Conservation (phyloP, 352 stramenopile genomes). For the Globisporangium paddicum region DNA sequence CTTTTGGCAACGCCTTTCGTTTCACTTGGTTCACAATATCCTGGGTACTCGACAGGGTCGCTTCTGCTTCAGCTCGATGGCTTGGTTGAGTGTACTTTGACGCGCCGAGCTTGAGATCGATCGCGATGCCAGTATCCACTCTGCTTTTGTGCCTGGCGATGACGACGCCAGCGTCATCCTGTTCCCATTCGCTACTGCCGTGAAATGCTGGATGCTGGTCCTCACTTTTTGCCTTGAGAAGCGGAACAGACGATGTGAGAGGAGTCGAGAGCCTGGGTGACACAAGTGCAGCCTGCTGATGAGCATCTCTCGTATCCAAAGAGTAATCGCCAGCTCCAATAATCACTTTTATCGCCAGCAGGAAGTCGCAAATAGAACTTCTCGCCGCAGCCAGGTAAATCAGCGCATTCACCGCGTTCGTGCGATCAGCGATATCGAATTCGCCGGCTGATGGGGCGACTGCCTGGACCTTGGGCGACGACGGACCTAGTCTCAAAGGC, state of each 20-base stretch:
- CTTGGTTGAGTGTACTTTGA: not conserved
- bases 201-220: slow-evolving; percentile 1
- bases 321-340: slow-evolving; percentile 28
- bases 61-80: not conserved
- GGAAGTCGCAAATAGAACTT: slow-evolving; percentile 48
- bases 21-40: slow-evolving; percentile 20
- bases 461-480: slow-evolving; percentile 29
- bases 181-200: not conserved
- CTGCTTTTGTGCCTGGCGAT: not conserved
- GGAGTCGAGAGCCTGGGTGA: slow-evolving; percentile 17
- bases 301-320: slow-evolving; percentile 19
- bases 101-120: not conserved
- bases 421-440: slow-evolving; percentile 32
- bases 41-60: not conserved
- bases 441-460: slow-evolving; percentile 20
- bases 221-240: slow-evolving; percentile 9
- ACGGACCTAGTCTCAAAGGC: slow-evolving; percentile 5
- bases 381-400: slow-evolving; percentile 48
- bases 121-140: not conserved
- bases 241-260: slow-evolving; percentile 25
- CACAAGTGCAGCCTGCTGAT: slow-evolving; percentile 9
- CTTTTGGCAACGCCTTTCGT: slow-evolving; percentile 27
- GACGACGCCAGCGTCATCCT: not conserved
- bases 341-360: slow-evolving; percentile 50
- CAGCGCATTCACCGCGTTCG: slow-evolving; percentile 46